Percentiles rank a stretch among this genome's conserved stretches.
Conservation (phyloP, 495 filamentous ascomycete genomes). For the Rostrohypoxylon terebratum region DNA sequence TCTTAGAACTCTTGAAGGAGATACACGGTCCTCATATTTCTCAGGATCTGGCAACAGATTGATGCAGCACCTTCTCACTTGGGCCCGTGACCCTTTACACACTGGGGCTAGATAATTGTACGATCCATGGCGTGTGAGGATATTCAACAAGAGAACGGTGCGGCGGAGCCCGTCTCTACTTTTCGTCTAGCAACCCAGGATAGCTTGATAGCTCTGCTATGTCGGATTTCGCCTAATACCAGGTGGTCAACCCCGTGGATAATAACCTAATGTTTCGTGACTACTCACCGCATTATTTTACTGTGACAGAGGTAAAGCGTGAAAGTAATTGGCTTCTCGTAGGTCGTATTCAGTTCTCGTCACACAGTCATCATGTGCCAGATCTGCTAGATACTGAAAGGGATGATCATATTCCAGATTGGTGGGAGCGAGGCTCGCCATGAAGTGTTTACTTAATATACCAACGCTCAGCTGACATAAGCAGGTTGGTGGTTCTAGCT, state of each 20-base stretch:
- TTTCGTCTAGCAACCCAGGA: background rate
- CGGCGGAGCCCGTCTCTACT: background rate
- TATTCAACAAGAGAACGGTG: background rate
- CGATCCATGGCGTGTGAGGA: conserved; percentile 10
- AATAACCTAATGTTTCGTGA: background rate
- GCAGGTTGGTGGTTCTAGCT: no score
- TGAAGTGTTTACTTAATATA: no score
- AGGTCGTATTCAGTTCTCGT: background rate
- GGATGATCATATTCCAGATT: no score
- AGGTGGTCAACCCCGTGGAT: background rate
- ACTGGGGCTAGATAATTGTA: conserved; percentile 19
- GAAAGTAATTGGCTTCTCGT: background rate
- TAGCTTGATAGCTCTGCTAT: conserved; percentile 8
- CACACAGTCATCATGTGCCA: no score
- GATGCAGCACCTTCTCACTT: background rate
- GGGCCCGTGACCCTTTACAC: conserved; percentile 2
- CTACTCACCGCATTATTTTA: background rate
- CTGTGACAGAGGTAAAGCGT: background rate
- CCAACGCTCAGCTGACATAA: no score
- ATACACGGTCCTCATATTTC: conserved; percentile 51
- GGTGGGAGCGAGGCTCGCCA: no score
- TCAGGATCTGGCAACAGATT: background rate
- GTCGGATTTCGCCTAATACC: background rate
- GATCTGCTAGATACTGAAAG: no score
- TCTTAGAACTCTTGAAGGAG: conserved; percentile 54